Base-by-base conservation (phyloP, 2,329 filamentous ascomycete species). In the Fusarium austroafricanum region DNA sequence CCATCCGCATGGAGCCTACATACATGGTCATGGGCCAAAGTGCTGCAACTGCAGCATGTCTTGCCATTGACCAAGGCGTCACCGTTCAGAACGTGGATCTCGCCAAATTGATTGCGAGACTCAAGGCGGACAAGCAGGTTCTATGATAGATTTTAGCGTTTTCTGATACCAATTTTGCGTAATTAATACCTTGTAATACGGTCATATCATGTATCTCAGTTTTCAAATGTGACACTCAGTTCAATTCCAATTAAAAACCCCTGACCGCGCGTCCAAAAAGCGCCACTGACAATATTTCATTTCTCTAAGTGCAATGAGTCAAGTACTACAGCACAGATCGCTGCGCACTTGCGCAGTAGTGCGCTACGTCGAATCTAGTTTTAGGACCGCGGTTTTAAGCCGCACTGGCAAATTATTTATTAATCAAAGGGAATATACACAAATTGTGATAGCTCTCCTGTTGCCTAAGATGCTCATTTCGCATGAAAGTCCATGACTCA, bases 11-110 rank as follows among this genome's bases (percentile, higher is more conserved):
- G 66, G 66, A 69, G 39, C 66, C 65, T 4, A 68, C 61, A 2
- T 69, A 69, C 3, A 69, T 69, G 66, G 39, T 66, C 10, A 45
- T 69, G 47, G 66, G 66, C 4, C 65, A 69, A 20, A 68, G 66
- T 37, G 65, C 66, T 28, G 66, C 61, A 4, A 62, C 65, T 14
- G 66, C 66, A 3, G 66, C 66, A 4, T 61, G 66, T 15, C 53
- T 68, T 50, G 66, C 66, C 5, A 66, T 68, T 14, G 65, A 68
- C 15, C 66, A 68, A 33, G 66, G 65, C 3, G 65, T 68, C 12
- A 44, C 33, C 4, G 51, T 68, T 3, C 66, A 68, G 26, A 45
- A 68, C 29, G 49, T 68, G 14, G 65, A 68, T 45, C 50, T 49
- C 3, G 20, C 35, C 45, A 62, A 37, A 11, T 29, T 68, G 10